Evolutionary conservation across 768 basidiomycete species (phyloP).

Genomic region (Tremella yokohamensis): DNA sequence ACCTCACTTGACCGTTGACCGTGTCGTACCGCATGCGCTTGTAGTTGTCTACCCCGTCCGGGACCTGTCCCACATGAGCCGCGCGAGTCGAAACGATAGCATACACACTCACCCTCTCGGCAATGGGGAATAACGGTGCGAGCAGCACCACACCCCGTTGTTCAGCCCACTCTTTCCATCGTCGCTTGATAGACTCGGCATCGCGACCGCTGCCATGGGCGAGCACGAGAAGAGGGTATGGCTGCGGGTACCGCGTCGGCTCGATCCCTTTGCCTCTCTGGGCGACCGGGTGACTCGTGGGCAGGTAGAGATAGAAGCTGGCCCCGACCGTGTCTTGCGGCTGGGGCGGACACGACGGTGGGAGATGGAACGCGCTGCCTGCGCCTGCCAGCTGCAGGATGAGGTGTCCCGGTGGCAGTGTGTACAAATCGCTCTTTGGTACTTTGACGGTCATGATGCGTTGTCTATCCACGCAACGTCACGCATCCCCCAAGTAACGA

Average conservation of each 20-base stretch:
- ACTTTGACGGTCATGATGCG: too few species aligned
- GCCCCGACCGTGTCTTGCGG: not conserved
- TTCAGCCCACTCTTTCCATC: constrained; percentile 3
- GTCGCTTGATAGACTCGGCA: not conserved
- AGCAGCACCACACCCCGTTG: not conserved
- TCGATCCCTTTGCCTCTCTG: not conserved
- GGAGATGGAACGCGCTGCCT: not conserved
- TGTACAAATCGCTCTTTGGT: not conserved
- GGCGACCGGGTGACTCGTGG: constrained; percentile 2
- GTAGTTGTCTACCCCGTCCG: constrained; percentile 13
- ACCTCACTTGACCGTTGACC: not conserved
- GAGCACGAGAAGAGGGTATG: constrained; percentile 4
- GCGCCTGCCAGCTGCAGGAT: constrained; percentile 5
- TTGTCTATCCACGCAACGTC: too few species aligned
- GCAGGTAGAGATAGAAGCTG: constrained; percentile 7
- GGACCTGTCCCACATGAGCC: not conserved
- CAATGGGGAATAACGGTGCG: constrained; percentile 6
- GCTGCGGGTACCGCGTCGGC: too few species aligned
- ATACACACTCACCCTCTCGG: constrained; percentile 3
- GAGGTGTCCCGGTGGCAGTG: constrained; percentile 9
- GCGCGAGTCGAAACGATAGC: not conserved
- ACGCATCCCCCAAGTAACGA: too few species aligned
- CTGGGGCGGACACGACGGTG: not conserved
- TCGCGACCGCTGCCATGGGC: constrained; percentile 12
- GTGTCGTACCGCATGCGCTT: constrained; percentile 4